Evolutionary conservation across 2,329 filamentous ascomycete species (phyloP).

Genomic region (Nemania abortiva): DNA sequence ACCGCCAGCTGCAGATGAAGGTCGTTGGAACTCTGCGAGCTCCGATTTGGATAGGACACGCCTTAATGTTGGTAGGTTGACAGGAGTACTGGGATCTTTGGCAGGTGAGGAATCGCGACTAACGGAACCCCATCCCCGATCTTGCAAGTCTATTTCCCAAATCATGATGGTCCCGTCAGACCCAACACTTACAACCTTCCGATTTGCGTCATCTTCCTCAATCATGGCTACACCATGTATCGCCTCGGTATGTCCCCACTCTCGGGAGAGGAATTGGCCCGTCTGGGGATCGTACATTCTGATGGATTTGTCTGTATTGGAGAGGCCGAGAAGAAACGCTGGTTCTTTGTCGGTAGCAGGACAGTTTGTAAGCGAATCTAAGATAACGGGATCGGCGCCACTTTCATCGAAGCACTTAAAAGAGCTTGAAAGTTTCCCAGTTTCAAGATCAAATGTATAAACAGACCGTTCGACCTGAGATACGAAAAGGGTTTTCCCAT

Average conservation of each 20-base stretch:
- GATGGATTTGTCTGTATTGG: conserved; percentile 95
- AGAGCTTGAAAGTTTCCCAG: conserved; percentile 74
- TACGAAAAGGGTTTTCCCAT: conserved; percentile 69
- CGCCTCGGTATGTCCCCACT: conserved; percentile 95
- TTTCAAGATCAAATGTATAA: conserved; percentile 72
- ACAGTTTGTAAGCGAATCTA: conserved; percentile 80
- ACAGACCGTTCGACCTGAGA: conserved; percentile 71
- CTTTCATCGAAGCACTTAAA: conserved; percentile 89
- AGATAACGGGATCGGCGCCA: conserved; percentile 81
- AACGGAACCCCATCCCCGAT: conserved; percentile 55
- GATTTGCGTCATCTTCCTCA: conserved; percentile 66
- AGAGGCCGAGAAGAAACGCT: conserved; percentile 84
- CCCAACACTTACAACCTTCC: conserved; percentile 78
- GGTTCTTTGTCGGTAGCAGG: conserved; percentile 66
- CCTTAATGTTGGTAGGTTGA: conserved; percentile 77
- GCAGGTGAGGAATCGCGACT: conserved; percentile 67
- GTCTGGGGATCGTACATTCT: conserved; percentile 85
- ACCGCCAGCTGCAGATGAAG: conserved; percentile 57
- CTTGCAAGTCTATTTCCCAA: conserved; percentile 71
- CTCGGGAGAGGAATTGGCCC: conserved; percentile 82
- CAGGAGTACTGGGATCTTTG: conserved; percentile 62
- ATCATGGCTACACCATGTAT: conserved; percentile 86
- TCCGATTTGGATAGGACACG: conserved; percentile 90
- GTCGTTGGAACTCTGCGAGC: conserved; percentile 79
- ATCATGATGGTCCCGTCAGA: conserved; percentile 87